These are phyloP conservation scores for Trypanosoma caninum DNA, from an alignment of 208 protist genomes.

Conservation along the genomic window DNA sequence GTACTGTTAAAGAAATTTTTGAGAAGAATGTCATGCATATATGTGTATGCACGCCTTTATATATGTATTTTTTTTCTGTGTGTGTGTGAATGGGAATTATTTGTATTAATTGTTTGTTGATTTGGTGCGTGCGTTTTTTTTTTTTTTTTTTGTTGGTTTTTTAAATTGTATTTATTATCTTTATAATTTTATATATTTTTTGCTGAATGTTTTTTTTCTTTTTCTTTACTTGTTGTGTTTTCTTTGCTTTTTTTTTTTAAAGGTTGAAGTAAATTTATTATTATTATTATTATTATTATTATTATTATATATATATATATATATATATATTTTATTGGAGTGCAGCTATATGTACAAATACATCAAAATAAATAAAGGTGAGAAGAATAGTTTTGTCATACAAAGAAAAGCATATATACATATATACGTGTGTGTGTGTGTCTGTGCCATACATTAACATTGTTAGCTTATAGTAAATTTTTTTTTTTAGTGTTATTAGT, in stretches of 20 bases:
- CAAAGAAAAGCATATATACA: background rate
- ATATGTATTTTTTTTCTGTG: background rate
- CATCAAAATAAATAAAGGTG: background rate
- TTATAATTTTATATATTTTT: background rate
- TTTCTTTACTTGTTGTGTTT: conserved; percentile 5
- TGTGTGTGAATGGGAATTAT: no score
- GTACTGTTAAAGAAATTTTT: no score
- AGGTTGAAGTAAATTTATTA: background rate
- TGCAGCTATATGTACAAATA: background rate
- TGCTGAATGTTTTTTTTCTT: conserved; percentile 5
- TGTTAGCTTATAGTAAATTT: background rate
- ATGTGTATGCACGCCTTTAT: conserved; percentile 17
- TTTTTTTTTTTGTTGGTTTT: no score
- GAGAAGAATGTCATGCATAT: conserved; percentile 6
- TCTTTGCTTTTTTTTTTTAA: conserved; percentile 8
- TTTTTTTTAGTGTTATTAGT: background rate
- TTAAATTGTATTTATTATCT: no score
- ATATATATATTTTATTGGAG: conserved; percentile 16
- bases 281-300: background rate
- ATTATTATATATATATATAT: conserved; percentile 7
- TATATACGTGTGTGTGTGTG: background rate
- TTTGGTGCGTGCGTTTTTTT: background rate
- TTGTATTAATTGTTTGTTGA: no score
- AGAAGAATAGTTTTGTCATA: background rate
- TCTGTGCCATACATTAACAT: no score